Evolutionary conservation across 139 green algal genomes (phyloP).

Genomic region (Monoraphidium neglectum): DNA sequence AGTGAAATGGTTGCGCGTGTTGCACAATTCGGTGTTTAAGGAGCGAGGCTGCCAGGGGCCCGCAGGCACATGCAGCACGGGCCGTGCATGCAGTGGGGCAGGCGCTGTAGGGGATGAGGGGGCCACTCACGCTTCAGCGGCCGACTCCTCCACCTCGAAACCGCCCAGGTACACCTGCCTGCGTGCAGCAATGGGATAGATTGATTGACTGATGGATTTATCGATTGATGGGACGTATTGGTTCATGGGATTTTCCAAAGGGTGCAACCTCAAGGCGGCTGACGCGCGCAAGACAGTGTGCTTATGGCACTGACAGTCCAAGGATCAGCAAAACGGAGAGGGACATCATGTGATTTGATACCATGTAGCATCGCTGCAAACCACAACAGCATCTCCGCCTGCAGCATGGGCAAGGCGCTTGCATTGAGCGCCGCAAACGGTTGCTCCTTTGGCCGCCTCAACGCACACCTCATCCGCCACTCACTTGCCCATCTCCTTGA

Average conservation of each 20-base stretch:
- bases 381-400: background rate
- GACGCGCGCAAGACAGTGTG: background rate
- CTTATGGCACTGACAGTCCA: background rate
- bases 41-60: background rate
- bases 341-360: background rate
- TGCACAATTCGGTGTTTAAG: background rate
- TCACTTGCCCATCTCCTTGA: constrained; percentile 83
- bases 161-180: constrained; percentile 61
- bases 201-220: background rate
- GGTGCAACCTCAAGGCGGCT: background rate
- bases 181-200: background rate
- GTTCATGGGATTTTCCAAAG: background rate
- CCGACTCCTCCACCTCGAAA: constrained; percentile 77
- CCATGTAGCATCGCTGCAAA: background rate
- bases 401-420: background rate
- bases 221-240: background rate
- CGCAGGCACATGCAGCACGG: background rate
- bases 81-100: background rate
- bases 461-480: background rate
- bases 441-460: background rate
- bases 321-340: background rate
- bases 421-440: background rate
- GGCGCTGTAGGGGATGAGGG: background rate
- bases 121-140: constrained; percentile 88
- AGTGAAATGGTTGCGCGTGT: background rate